Percentiles rank a stretch among this genome's conserved stretches.
These are phyloP conservation scores for Suhomyces atakaporum DNA, from an alignment of 1,139 yeast genomes.

Conservation along the genomic window DNA sequence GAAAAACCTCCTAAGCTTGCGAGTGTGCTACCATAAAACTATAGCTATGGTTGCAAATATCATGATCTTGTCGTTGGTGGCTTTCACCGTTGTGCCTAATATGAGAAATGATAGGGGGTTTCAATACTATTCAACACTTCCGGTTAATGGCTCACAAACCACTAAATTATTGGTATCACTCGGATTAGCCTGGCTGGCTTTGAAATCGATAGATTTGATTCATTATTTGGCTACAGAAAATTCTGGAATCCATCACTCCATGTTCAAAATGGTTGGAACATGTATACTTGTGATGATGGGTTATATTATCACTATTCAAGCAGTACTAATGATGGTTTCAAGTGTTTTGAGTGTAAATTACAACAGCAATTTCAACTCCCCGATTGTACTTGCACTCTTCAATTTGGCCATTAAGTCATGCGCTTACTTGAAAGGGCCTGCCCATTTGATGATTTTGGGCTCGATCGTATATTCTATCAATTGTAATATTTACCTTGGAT, in stretches of 20 bases:
- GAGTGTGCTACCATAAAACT: not conserved
- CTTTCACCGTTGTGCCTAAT: not conserved
- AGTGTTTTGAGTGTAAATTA: too few species aligned
- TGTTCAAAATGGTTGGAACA: not conserved
- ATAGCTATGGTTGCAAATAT: too few species aligned
- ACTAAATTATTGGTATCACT: not conserved
- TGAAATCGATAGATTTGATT: not conserved
- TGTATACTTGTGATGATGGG: not conserved
- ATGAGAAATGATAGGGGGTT: not conserved
- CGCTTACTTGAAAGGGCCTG: not conserved
- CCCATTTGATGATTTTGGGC: not conserved
- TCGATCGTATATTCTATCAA: constrained; percentile 29
- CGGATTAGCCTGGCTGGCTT: not conserved
- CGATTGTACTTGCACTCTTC: not conserved
- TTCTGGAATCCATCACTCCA: not conserved
- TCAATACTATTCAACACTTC: not conserved
- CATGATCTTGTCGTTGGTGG: constrained; percentile 6
- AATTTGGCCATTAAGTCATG: not conserved
- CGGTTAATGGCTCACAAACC: not conserved
- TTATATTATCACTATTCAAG: not conserved
- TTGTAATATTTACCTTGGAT: constrained; percentile 30
- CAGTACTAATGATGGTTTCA: too few species aligned
- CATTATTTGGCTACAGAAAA: not conserved
- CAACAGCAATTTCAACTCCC: too few species aligned
- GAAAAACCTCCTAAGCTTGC: not conserved